Evolutionary conservation across 768 basidiomycete genomes (phyloP), one percentile per base, ranked within the genome.

Genomic region (Russula ochroleuca): DNA sequence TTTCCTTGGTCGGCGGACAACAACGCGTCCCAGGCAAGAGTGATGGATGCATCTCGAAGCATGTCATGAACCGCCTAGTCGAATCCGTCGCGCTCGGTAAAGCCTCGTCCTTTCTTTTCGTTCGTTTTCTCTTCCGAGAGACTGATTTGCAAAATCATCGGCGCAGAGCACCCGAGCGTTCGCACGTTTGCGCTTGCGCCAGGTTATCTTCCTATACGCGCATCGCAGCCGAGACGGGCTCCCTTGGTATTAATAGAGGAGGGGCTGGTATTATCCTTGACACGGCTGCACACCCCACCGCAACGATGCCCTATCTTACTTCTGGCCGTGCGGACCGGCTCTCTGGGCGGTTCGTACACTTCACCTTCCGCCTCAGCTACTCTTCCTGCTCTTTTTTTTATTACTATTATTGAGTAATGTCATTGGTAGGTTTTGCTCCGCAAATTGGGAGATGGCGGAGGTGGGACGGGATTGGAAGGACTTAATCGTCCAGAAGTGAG

Each of bases 381-480:
- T 8, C 23, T 23, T n/a, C n/a, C n/a, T n/a, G n/a, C n/a, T n/a
- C n/a, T n/a, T n/a, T n/a, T n/a, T 48, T 14, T n/a, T n/a, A n/a
- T n/a, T n/a, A n/a, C n/a, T n/a, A n/a, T n/a, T n/a, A n/a, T 5
- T 45, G 9, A n/a, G 5, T 45, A 11, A 45, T 45, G 1, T n/a
- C n/a, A n/a, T 45, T 11, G 7, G 25, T 17, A 61, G 55, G 31
- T 62, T 41, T 13, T 62, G n/a, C 14, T 50, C 48, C 14, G 15
- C 40, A 5, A 57, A 51, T 14, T 57, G 61, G 61, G 49, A 62
- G 40, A 56, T 62, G 0, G 19, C 37, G 19, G 54, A 63, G 19
- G 55, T 63, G 31, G 62, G 57, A 28, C 38, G 62, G 3, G 48
- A 57, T 11, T 57, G 61, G 55, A 62, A 62, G 25, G 55, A 51